Base-by-base conservation (phyloP, 441 rosid genomes). In the Flueggea neowawraea region DNA sequence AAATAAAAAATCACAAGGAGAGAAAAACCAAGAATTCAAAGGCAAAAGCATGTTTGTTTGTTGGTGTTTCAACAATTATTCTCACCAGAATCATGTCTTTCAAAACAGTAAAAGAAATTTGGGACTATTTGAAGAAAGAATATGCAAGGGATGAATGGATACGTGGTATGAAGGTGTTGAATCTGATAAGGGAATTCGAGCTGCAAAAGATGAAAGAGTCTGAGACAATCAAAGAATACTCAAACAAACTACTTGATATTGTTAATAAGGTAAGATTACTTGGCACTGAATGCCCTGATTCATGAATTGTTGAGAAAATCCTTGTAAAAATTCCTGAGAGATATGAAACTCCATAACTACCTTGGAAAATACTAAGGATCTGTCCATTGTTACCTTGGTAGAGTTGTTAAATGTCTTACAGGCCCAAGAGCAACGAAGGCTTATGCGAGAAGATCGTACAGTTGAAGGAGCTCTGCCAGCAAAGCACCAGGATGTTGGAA, bases 61-160 rank as follows among this genome's bases (percentile, higher is more conserved):
- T 44, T 11, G 58, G 62, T 6, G 53, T 71, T 52, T 60, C 67
- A 14, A 6, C 41, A 3, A 48, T 60, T 4, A 52, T 66, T 3
- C 61, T 71, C 57, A 55, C 63, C 0, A 44, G 49, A 10, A 66
- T 66, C 5, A 66, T 71, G 71, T 45, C 48, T 55, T 15, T 71
- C 3, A 14, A 49, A 4, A 31, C 67, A 55, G 44, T 50, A 16
- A 57, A 63, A 9, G 64, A 43, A 6, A 61, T 68, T 6, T 61
- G 61, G 31, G 61, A 55, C 13, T 66, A 54, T 31, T 14, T 64
- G 0, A 22, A 64, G 11, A 33, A 4, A 33, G 39, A 33, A n/a
- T n/a, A n/a, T n/a, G n/a, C n/a, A n/a, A n/a, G n/a, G n/a, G n/a
- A n/a, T n/a, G n/a, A n/a, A n/a, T n/a, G n/a, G n/a, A n/a, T n/a